Conservation (phyloP, 805 yeast species). For the Wickerhamomyces hampshirensis region DNA sequence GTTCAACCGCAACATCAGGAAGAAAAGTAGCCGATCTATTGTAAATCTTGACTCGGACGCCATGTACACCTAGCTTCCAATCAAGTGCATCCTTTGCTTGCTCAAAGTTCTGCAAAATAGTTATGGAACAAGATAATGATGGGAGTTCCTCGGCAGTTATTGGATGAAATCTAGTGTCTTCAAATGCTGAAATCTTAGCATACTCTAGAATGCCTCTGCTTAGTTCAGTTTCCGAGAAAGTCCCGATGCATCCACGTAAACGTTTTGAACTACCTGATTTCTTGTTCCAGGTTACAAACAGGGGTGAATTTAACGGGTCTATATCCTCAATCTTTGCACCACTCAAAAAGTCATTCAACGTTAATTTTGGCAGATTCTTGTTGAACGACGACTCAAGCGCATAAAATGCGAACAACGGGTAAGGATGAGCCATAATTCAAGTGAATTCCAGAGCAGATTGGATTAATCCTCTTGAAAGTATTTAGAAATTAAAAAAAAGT, state of each 20-base stretch:
- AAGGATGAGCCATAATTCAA: conserved; percentile 6
- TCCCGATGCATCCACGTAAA: conserved; percentile 92
- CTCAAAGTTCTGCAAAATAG: conserved; percentile 58
- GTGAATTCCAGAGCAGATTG: too few species aligned
- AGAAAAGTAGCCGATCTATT: conserved; percentile 72
- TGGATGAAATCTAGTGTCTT: conserved; percentile 76
- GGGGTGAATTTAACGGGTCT: conserved; percentile 36
- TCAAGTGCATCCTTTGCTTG: conserved; percentile 47
- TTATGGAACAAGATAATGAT: conserved; percentile 44
- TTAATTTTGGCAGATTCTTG: not conserved
- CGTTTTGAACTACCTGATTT: conserved; percentile 24
- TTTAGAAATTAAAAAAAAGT: too few species aligned
- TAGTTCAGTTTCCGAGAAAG: conserved; percentile 40
- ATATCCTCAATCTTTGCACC: conserved; percentile 8
- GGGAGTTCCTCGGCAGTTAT: conserved; percentile 52
- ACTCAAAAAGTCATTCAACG: not conserved
- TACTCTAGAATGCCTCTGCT: conserved; percentile 8
- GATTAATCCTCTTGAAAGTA: too few species aligned
- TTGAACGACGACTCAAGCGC: conserved; percentile 18
- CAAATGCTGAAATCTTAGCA: conserved; percentile 45
- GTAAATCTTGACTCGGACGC: conserved; percentile 57
- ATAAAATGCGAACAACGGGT: conserved; percentile 29
- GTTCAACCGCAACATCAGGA: conserved; percentile 88
- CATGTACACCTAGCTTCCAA: conserved; percentile 84
- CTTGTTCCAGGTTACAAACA: conserved; percentile 87